phyloP scores from a whole-genome alignment of 1,284 basidiomycete species.

The Trichosporon faecale region DNA sequence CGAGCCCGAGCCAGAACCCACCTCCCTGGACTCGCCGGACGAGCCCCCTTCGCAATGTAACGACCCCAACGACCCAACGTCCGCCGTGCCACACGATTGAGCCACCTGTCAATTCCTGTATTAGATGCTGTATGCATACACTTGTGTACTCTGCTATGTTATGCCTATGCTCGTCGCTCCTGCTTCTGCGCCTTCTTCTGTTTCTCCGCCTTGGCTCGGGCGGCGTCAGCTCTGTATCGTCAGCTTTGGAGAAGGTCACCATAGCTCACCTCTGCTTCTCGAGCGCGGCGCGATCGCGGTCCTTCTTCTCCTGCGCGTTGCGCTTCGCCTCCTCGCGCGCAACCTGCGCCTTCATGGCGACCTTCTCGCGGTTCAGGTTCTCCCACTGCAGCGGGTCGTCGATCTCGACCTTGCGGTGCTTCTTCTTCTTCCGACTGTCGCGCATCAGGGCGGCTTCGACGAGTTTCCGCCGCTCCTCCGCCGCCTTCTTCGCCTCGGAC shows the following conservation, averaged over 20 bases:
- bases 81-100: not conserved
- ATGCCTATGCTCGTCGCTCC: conserved; percentile 42
- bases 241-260: not conserved
- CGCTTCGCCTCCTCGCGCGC: conserved; percentile 43
- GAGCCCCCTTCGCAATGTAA: not conserved
- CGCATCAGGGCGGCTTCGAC: conserved; percentile 45
- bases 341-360: conserved; percentile 38
- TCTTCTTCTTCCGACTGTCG: conserved; percentile 48
- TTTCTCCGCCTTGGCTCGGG: conserved; percentile 50
- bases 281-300: conserved; percentile 48
- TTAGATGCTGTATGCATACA: conserved; percentile 11
- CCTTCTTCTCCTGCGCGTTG: conserved; percentile 36
- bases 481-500: conserved; percentile 41
- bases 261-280: conserved; percentile 49
- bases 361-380: conserved; percentile 51
- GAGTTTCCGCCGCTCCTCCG: conserved; percentile 41
- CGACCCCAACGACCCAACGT: not conserved
- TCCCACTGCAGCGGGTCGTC: conserved; percentile 34
- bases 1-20: not conserved
- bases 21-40: not conserved
- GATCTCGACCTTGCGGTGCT: conserved; percentile 45
- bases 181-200: conserved; percentile 52
- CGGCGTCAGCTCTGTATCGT: conserved; percentile 44
- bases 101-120: not conserved
- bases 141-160: not conserved